Conservation (phyloP, 2,329 filamentous ascomycete species). For the Fusarium circinatum region DNA sequence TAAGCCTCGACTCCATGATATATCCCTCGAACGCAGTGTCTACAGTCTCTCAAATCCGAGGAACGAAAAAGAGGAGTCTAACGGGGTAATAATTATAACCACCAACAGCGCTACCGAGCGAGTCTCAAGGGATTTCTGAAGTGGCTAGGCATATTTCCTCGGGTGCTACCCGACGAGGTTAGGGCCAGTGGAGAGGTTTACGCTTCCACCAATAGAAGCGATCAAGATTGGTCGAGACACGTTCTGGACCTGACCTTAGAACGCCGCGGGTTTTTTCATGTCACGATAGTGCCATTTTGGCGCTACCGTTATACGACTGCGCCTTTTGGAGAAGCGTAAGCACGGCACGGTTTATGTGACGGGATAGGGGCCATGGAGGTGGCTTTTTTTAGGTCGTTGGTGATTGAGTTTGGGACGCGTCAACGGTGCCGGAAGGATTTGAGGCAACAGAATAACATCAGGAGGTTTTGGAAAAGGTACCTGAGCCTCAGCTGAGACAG, state of each 20-base stretch:
- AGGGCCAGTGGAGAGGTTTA: neutral
- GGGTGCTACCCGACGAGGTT: neutral
- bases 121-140: neutral
- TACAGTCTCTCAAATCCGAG: neutral
- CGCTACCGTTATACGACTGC: neutral
- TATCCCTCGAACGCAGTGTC: neutral
- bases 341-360: neutral
- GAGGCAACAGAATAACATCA: neutral
- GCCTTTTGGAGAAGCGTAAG: neutral
- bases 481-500: neutral
- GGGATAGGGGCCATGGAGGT: neutral
- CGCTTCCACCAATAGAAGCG: neutral
- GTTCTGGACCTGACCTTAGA: neutral
- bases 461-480: neutral
- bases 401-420: neutral
- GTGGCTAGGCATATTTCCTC: neutral
- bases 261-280: neutral
- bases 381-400: neutral
- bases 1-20: neutral
- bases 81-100: neutral
- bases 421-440: neutral
- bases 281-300: constrained; percentile 1
- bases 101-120: neutral
- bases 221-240: neutral
- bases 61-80: constrained; percentile 1